These are phyloP conservation scores for Phytophthora palmivora DNA, from an alignment of 352 stramenopile genomes.

Conservation along the genomic window DNA sequence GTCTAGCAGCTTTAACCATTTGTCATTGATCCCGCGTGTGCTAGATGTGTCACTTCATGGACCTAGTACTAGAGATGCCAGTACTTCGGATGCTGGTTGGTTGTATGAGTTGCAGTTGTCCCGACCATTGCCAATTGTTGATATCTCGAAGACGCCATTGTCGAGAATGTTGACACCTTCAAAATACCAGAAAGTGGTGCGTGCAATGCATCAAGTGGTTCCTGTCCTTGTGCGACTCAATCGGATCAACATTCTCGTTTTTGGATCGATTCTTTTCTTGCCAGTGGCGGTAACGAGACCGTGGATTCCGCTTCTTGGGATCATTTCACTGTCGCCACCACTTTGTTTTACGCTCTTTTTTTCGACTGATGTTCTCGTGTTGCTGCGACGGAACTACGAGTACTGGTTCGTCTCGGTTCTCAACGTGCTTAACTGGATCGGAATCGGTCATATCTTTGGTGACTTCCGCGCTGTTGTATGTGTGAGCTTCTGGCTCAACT, in stretches of 20 bases:
- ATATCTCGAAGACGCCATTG: conserved; percentile 19
- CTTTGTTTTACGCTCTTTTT: conserved; percentile 27
- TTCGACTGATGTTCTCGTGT: conserved; percentile 28
- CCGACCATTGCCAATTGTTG: conserved; percentile 6
- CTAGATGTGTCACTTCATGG: too few species aligned
- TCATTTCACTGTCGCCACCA: conserved; percentile 11
- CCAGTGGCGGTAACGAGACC: background rate
- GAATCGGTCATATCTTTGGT: conserved; percentile 27
- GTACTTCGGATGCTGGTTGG: background rate
- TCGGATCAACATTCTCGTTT: conserved; percentile 15
- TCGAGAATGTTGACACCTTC: conserved; percentile 3
- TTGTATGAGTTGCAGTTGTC: conserved; percentile 25
- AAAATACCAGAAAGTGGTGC: conserved; percentile 1
- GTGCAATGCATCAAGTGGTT: conserved; percentile 13
- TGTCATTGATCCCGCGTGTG: too few species aligned
- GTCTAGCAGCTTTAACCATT: too few species aligned
- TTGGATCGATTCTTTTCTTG: conserved; percentile 29
- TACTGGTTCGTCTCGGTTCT: conserved; percentile 43
- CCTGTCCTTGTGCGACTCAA: conserved; percentile 18
- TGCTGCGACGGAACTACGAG: conserved; percentile 32
- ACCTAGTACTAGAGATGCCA: too few species aligned
- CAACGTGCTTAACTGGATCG: conserved; percentile 39
- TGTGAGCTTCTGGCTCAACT: conserved; percentile 31
- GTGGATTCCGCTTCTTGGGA: conserved; percentile 18
- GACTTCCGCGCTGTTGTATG: conserved; percentile 31